These are phyloP conservation scores for Claviceps sorghi DNA, from an alignment of 2,329 filamentous ascomycete genomes.

Conservation along the genomic window DNA sequence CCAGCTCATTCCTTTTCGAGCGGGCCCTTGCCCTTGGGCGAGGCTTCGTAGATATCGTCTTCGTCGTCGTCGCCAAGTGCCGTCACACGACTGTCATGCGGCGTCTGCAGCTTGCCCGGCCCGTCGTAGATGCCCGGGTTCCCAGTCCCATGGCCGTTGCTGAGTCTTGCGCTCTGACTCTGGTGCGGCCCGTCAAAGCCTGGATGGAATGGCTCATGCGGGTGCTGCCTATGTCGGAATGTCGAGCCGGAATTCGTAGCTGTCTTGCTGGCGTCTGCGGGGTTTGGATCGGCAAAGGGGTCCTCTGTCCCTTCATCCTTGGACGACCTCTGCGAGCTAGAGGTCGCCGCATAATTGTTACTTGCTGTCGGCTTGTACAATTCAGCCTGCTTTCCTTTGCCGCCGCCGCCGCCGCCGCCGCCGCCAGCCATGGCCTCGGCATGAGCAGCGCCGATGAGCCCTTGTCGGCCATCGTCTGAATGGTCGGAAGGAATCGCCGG, in stretches of 20 bases:
- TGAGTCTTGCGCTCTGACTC: not conserved
- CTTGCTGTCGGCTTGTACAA: slow-evolving; percentile 12
- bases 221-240: slow-evolving; percentile 12
- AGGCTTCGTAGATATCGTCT: slow-evolving; percentile 27
- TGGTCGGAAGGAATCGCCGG: slow-evolving; percentile 13
- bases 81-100: slow-evolving; percentile 5
- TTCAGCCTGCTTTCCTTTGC: slow-evolving; percentile 22
- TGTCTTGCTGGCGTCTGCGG: not conserved
- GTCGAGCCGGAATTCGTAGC: slow-evolving; percentile 8
- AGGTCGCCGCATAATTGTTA: slow-evolving; percentile 7
- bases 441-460: not conserved
- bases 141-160: slow-evolving; percentile 6
- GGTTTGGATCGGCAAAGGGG: slow-evolving; percentile 19
- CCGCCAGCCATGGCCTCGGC: not conserved
- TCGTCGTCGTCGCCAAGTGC: slow-evolving; percentile 10
- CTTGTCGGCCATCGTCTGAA: slow-evolving; percentile 11
- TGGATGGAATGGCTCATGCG: slow-evolving; percentile 25
- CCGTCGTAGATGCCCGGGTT: slow-evolving; percentile 8
- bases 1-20: slow-evolving; percentile 18
- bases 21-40: slow-evolving; percentile 23
- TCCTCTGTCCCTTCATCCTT: slow-evolving; percentile 19
- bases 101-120: slow-evolving; percentile 8
- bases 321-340: slow-evolving; percentile 13
- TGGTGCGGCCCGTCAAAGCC: slow-evolving; percentile 15
- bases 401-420: too few species aligned